These are phyloP conservation scores for Pleurotus tuber-regium DNA, from an alignment of 768 basidiomycete species.

Conservation along the genomic window DNA sequence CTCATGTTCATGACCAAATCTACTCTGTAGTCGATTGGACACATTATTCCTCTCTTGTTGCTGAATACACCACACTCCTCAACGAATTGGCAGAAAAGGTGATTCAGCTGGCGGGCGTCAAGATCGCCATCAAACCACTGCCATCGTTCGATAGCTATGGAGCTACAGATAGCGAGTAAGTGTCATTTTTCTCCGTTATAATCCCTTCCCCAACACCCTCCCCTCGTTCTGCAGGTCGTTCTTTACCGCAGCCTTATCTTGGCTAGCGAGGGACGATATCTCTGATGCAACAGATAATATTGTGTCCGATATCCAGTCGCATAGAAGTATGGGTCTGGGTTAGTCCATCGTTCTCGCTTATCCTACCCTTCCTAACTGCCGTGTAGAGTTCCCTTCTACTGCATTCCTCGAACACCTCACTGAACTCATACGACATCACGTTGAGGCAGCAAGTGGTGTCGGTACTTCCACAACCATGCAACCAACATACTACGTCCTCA, in stretches of 20 bases:
- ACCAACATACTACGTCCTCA: too few species aligned
- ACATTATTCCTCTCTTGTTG: constrained; percentile 44
- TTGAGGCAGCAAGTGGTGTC: too few species aligned
- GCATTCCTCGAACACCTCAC: constrained; percentile 50
- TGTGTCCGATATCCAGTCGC: constrained; percentile 38
- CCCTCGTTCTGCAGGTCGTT: constrained; percentile 29
- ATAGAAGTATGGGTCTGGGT: constrained; percentile 46
- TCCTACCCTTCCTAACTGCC: neutral
- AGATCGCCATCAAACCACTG: constrained; percentile 22
- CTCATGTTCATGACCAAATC: constrained; percentile 8
- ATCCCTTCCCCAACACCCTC: neutral
- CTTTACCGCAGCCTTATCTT: constrained; percentile 37
- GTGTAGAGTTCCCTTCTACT: constrained; percentile 42
- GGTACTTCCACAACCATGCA: too few species aligned
- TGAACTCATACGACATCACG: constrained; percentile 34
- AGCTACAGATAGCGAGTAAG: constrained; percentile 36
- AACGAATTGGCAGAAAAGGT: constrained; percentile 32
- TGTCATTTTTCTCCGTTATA: neutral
- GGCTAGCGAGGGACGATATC: constrained; percentile 31
- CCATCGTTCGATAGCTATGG: constrained; percentile 31
- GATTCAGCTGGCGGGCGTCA: constrained; percentile 26
- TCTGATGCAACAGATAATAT: constrained; percentile 31
- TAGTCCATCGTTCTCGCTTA: constrained; percentile 8
- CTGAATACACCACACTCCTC: constrained; percentile 37
- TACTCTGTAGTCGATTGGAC: constrained; percentile 53